Evolutionary conservation across 192 early-diverging fungal genomes (phyloP).

Genomic region (Chytriomyces sp.): DNA sequence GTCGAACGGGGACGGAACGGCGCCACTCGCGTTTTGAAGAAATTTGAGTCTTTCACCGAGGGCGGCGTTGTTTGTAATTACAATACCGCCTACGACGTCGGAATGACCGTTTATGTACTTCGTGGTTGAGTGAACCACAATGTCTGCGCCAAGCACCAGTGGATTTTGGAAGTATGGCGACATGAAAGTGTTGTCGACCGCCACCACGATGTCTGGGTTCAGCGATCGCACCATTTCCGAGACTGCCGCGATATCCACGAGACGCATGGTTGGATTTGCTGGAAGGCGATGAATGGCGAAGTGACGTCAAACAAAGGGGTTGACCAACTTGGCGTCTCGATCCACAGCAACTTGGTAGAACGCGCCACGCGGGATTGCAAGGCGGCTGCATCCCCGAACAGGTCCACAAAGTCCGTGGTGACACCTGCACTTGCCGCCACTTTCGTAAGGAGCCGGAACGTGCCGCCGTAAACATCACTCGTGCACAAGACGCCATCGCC

Average conservation of each 20-base stretch:
- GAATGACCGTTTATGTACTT: constrained; percentile 97
- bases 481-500: constrained; percentile 90
- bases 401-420: constrained; percentile 87
- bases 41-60: constrained; percentile 79
- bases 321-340: constrained; percentile 83
- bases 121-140: constrained; percentile 96
- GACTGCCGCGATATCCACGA: constrained; percentile 87
- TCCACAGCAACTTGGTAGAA: constrained; percentile 82
- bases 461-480: constrained; percentile 94
- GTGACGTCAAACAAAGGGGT: neutral
- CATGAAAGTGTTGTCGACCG: constrained; percentile 99
- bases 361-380: constrained; percentile 72
- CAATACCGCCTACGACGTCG: constrained; percentile 97
- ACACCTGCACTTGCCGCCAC: constrained; percentile 67
- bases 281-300: constrained; percentile 48
- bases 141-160: constrained; percentile 88
- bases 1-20: constrained; percentile 95
- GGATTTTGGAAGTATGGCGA: constrained; percentile 92
- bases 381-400: constrained; percentile 62
- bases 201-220: constrained; percentile 73
- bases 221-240: constrained; percentile 72
- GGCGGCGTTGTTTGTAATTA: constrained; percentile 75
- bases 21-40: constrained; percentile 97
- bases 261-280: constrained; percentile 95
- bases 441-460: constrained; percentile 55